Evolutionary conservation across 441 rosid genomes (phyloP), one percentile per base, ranked within the genome.

Genomic region (Euphorbia celastroides): DNA sequence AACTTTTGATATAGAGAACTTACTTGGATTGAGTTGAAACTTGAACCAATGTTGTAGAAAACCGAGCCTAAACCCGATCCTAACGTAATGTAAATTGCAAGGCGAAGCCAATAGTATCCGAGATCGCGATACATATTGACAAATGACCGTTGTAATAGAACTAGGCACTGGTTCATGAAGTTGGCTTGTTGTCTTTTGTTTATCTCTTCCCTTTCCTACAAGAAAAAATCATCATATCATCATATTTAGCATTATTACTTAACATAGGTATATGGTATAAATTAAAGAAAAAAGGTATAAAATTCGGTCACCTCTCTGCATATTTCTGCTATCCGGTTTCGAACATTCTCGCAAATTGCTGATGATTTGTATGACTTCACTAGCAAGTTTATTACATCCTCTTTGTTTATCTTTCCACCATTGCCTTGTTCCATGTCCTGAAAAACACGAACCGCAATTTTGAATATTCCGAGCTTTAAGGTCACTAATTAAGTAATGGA

Each of bases 21-120:
- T 60, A 76, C 83, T 75, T 79, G 80, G 61, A 86, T 81, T 19
- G 91, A 86, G 41, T 74, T 74, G 22, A 71, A 23, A 54, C 54
- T 51, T 17, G 19, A 57, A n/a, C 87, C 86, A 1, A 86, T 41
- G 34, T 77, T 42, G 8, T 52, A 57, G 62, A 73, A 86, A n/a
- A 84, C 65, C 1, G 82, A 78, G 13, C 82, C 88, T 3, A 84
- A 64, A 30, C 82, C 77, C 6, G 80, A 58, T 30, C 78, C 56
- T 44, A 84, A 64, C 1, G 76, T 72, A 3, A 84, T 20, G 17
- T 84, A 84, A 20, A 84, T 71, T 22, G 72, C 84, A 5, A 86
- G 66, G 41, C 88, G 88, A 5, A 84, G 62, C 88, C 88, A 84
- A 27, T 86, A 86, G 48, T 86, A 86, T 60, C 88, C 92, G 23